Conservation (phyloP, 352 stramenopile genomes). For the Phytophthora kernoviae region DNA sequence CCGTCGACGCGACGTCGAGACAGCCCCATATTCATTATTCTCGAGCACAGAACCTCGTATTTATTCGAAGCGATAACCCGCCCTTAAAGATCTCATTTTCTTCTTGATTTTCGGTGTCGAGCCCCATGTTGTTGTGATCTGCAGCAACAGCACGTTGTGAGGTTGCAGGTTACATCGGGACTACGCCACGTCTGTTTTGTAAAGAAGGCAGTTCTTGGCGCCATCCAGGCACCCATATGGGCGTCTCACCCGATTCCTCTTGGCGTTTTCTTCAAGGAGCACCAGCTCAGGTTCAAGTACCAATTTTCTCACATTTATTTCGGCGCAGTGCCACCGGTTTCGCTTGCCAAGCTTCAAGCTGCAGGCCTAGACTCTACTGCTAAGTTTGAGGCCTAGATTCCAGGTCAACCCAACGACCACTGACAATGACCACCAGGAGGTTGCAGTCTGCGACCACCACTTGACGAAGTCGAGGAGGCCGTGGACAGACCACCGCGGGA, state of each 20-base stretch:
- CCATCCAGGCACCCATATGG: not conserved
- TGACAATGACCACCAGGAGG: slow-evolving; percentile 67
- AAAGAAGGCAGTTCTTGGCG: no score
- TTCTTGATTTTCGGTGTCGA: slow-evolving; percentile 2
- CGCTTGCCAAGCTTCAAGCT: no score
- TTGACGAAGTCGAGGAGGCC: slow-evolving; percentile 19
- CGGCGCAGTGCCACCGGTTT: no score
- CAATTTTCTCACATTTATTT: not conserved
- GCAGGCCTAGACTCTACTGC: no score
- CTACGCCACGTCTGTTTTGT: no score
- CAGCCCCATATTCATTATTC: slow-evolving; percentile 2
- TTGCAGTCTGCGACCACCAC: slow-evolving; percentile 36
- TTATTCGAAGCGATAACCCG: not conserved
- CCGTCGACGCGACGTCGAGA: no score
- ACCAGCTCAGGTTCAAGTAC: not conserved
- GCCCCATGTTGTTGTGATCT: no score
- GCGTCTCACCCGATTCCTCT: not conserved
- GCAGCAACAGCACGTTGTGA: no score
- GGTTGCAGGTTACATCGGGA: no score
- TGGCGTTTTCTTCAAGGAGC: not conserved
- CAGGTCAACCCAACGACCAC: slow-evolving; percentile 54
- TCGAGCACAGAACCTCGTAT: not conserved
- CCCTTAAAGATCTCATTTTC: not conserved
- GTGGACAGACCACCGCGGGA: slow-evolving; percentile 28
- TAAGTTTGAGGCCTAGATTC: no score